phyloP scores from a whole-genome alignment of 192 early-diverging fungal genomes.

The Entomortierella beljakovae region DNA sequence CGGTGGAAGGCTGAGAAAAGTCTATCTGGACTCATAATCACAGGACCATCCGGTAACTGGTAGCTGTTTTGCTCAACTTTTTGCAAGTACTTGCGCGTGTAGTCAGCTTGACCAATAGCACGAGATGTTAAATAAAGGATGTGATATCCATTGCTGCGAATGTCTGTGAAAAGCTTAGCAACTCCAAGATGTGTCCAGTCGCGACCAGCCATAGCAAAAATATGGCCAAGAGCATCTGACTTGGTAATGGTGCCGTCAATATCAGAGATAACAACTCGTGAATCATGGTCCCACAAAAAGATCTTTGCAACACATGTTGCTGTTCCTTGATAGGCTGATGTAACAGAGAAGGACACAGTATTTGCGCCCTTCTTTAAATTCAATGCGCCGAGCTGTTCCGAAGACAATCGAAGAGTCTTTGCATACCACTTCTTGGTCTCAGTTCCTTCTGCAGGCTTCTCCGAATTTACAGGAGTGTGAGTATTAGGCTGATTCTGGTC shows the following conservation, averaged over 20 bases:
- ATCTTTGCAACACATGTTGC: conserved; percentile 88
- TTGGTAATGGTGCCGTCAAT: conserved; percentile 99
- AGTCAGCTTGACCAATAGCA: conserved; percentile 94
- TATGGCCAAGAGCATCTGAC: conserved; percentile 95
- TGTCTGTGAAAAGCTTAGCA: conserved; percentile 96
- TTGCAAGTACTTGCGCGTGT: conserved; percentile 91
- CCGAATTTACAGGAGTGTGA: conserved; percentile 23
- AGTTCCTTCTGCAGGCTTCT: conserved; percentile 4
- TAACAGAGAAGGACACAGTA: conserved; percentile 89
- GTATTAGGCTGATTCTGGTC: conserved; percentile 29
- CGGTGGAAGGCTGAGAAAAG: conserved; percentile 92
- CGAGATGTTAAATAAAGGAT: conserved; percentile 95
- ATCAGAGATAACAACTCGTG: conserved; percentile 94
- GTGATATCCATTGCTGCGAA: conserved; percentile 93
- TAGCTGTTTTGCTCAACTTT: conserved; percentile 91
- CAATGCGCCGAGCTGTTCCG: conserved; percentile 87
- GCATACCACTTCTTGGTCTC: conserved; percentile 68
- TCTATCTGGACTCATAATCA: conserved; percentile 96
- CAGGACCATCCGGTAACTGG: conserved; percentile 92
- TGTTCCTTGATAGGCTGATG: conserved; percentile 79
- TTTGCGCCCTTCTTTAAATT: conserved; percentile 89
- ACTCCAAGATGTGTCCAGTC: conserved; percentile 99
- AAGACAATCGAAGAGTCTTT: conserved; percentile 92
- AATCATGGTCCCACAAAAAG: conserved; percentile 87
- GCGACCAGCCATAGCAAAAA: conserved; percentile 96